phyloP scores from a whole-genome alignment of 1,139 yeast genomes.

The Candida freyschussii region DNA sequence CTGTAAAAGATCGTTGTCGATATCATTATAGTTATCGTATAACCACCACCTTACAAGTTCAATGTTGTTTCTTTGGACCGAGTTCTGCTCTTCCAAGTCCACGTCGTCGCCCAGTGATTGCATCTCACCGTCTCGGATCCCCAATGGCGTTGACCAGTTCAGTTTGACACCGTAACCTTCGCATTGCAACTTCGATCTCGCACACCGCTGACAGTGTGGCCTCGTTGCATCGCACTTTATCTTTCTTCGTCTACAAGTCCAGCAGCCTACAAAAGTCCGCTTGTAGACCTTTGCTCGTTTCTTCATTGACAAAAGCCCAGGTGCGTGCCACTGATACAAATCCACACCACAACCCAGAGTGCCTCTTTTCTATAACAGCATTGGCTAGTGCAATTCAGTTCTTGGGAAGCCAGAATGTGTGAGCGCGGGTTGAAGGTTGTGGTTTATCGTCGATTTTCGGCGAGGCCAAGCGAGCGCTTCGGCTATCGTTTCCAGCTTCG shows the following conservation, averaged over 20 bases:
- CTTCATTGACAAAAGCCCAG: conserved; percentile 13
- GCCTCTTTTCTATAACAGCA: too few relatives aligned
- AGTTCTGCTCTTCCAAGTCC: conserved; percentile 5
- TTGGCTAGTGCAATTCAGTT: too few relatives aligned
- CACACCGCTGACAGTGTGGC: conserved; percentile 43
- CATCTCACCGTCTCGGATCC: conserved; percentile 10
- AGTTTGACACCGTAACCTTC: conserved; percentile 48
- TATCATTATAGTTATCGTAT: conserved; percentile 55
- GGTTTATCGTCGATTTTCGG: too few relatives aligned
- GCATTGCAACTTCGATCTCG: conserved; percentile 37
- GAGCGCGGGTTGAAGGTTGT: too few relatives aligned
- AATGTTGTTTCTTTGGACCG: conserved; percentile 52
- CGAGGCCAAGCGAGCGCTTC: too few relatives aligned
- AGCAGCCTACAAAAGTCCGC: conserved; percentile 48
- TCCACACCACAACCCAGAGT: too few relatives aligned
- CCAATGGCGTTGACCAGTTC: conserved; percentile 41
- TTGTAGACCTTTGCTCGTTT: conserved; percentile 21
- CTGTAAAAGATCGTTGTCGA: conserved; percentile 11
- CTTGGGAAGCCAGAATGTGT: too few relatives aligned
- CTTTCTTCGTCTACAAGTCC: conserved; percentile 46
- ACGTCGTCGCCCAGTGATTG: conserved; percentile 8
- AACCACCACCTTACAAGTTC: conserved; percentile 65
- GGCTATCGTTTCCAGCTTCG: too few relatives aligned
- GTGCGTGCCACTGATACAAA: too few relatives aligned
- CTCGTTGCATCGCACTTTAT: conserved; percentile 43